Conservation (phyloP, 371 early-diverging fungal species). For the Dinochytrium kinnereticum region DNA sequence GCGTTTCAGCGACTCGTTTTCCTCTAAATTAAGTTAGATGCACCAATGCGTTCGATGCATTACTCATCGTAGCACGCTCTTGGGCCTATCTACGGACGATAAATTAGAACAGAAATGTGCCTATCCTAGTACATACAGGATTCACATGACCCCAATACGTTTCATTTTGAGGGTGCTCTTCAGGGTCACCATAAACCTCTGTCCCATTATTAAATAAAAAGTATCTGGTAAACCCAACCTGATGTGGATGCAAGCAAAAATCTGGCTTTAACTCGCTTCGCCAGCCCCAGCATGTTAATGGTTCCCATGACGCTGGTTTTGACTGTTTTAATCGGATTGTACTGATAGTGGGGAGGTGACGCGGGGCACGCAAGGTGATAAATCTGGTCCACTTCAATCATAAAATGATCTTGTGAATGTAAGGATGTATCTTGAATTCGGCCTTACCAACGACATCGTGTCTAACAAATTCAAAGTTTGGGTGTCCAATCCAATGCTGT, state of each 20-base stretch:
- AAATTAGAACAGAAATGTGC: conserved; percentile 8
- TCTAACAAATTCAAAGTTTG: conserved; percentile 82
- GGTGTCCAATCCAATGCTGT: conserved; percentile 87
- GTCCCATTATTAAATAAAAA: background rate
- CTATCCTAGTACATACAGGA: conserved; percentile 51
- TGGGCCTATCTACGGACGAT: conserved; percentile 56
- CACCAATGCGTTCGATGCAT: background rate
- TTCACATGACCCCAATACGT: conserved; percentile 88
- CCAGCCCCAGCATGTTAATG: conserved; percentile 89
- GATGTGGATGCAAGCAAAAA: conserved; percentile 85
- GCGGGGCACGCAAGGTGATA: conserved; percentile 89
- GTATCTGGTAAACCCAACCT: conserved; percentile 52
- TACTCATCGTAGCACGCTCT: conserved; percentile 89
- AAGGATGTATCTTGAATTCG: no score
- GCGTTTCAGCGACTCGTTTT: conserved; percentile 86
- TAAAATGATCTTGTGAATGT: conserved; percentile 68
- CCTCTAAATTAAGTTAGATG: conserved; percentile 50
- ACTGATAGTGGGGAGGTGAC: conserved; percentile 89
- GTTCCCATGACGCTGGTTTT: conserved; percentile 89
- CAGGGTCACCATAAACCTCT: conserved; percentile 92
- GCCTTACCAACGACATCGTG: conserved; percentile 74
- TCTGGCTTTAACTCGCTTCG: conserved; percentile 80
- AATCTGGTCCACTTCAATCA: conserved; percentile 85
- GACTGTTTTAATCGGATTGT: conserved; percentile 87
- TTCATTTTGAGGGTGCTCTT: conserved; percentile 87